Evolutionary conservation across 495 filamentous ascomycete genomes (phyloP).

Genomic region (Penicillium soppii): DNA sequence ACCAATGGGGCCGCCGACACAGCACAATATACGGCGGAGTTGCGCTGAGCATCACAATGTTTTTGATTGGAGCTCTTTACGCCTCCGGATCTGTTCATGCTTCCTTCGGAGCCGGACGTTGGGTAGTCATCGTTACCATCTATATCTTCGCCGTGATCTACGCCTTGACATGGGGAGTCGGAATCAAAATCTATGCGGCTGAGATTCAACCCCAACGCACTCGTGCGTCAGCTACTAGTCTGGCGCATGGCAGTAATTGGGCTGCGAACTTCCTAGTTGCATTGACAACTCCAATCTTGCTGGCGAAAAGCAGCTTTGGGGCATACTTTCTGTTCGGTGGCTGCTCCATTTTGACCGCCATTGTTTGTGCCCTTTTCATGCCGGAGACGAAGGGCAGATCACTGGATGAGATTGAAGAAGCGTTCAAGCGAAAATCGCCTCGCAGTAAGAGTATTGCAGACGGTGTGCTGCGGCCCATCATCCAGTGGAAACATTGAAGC

Average conservation of each 20-base stretch:
- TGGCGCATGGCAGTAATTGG: slow-evolving; percentile 52
- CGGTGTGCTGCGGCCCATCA: neutral
- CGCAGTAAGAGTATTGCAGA: neutral
- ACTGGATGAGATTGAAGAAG: slow-evolving; percentile 58
- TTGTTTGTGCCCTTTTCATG: slow-evolving; percentile 54
- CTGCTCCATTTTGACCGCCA: slow-evolving; percentile 44
- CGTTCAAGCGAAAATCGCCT: slow-evolving; percentile 33
- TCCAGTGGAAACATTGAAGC: neutral
- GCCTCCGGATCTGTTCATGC: slow-evolving; percentile 45
- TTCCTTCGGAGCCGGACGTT: slow-evolving; percentile 43
- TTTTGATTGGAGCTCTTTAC: slow-evolving; percentile 51
- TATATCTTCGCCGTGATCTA: slow-evolving; percentile 44
- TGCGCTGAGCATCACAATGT: slow-evolving; percentile 42
- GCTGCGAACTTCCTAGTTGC: slow-evolving; percentile 60
- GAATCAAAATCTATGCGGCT: slow-evolving; percentile 50
- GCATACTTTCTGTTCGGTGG: slow-evolving; percentile 62
- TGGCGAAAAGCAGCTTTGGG: slow-evolving; percentile 53
- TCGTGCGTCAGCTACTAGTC: slow-evolving; percentile 47
- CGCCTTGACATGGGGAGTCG: slow-evolving; percentile 51
- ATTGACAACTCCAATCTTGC: slow-evolving; percentile 59
- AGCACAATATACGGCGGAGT: slow-evolving; percentile 55
- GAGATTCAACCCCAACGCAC: slow-evolving; percentile 57
- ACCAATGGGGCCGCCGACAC: slow-evolving; percentile 58
- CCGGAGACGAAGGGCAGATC: slow-evolving; percentile 58
- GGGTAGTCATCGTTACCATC: slow-evolving; percentile 54